Evolutionary conservation across 1,284 basidiomycete species (phyloP), one percentile per base, ranked within the genome.

Genomic region (Trichosporon sp.): DNA sequence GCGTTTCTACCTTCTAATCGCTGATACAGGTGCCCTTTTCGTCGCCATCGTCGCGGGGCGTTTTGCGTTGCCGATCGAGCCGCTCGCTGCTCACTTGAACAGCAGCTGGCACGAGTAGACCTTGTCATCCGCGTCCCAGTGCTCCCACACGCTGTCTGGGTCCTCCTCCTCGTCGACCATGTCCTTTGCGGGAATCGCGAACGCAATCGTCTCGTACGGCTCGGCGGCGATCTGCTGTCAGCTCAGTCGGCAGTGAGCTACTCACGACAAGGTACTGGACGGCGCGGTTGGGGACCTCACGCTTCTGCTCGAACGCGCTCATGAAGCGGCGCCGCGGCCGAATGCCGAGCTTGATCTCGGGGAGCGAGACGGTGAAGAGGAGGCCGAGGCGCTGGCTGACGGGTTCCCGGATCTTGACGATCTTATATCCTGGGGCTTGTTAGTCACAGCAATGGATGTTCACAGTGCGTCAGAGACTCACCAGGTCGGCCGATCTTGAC

Each of bases 151-250:
- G 58, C 90, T 91, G 77, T 96, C 93, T 67, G 93, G 91, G 60
- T 91, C 89, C 81, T 97, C 92, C 73, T 95, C 92, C 58, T 77
- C 78, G 58, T 82, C 80, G 78, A 95, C 96, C 73, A 99, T 96
- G 84, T 98, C 96, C 66, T 92, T 89, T n/a, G 95, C 91, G 60
- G 96, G 97, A 74, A 99, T 93, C 32, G 96, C 93, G 86, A 99
- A 99, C 9, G 95, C 93, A 75, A 99, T 96, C 2, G 95, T 98
- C 84, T 99, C 96, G 81, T 99, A 99, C 6, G 97, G 96, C 78
- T 99, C 97, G 21, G 97, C 95, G 18, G 96, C 97, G 68, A 99
- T 92, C 93, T 97, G 75, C 31, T 15, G 44, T 72, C 34, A 70
- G 68, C 65, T 15, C 6, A 29, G 25, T 38, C 5, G 7, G n/a